Percentiles rank a stretch among this genome's conserved stretches.
Evolutionary conservation across 164 flowering plant genomes (phyloP).

Genomic region (Pachysandra terminalis): DNA sequence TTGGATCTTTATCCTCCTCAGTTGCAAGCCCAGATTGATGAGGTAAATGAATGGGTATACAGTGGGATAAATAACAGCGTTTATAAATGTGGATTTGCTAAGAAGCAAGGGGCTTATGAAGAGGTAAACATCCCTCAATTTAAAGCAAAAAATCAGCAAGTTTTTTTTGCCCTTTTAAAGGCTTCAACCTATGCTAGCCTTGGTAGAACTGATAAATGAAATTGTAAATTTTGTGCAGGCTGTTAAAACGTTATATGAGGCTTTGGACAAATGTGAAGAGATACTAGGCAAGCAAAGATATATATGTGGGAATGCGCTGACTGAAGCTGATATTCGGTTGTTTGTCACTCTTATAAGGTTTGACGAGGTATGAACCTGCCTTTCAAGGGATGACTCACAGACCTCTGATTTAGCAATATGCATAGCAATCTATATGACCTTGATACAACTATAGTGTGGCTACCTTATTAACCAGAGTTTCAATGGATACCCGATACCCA

Average conservation of each 20-base stretch:
- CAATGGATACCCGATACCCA: too few relatives aligned
- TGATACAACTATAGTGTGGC: background rate
- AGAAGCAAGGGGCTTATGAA: conserved; percentile 79
- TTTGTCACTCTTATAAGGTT: conserved; percentile 92
- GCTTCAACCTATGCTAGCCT: background rate
- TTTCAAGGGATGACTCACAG: background rate
- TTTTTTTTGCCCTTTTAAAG: background rate
- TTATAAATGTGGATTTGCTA: conserved; percentile 90
- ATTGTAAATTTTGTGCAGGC: conserved; percentile 45
- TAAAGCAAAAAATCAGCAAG: too few relatives aligned
- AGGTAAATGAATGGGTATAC: conserved; percentile 81
- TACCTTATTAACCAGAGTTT: too few relatives aligned
- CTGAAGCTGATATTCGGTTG: conserved; percentile 91
- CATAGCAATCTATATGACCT: background rate
- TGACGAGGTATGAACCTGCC: conserved; percentile 67
- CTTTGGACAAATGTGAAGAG: conserved; percentile 86
- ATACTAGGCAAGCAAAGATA: conserved; percentile 74
- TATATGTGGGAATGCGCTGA: conserved; percentile 64
- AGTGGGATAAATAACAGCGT: conserved; percentile 85
- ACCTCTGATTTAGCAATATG: background rate
- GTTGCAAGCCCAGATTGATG: conserved; percentile 59
- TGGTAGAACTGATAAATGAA: background rate
- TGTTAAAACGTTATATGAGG: conserved; percentile 54
- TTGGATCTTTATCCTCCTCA: conserved; percentile 82
- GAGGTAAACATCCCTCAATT: conserved; percentile 44